Base-by-base conservation (phyloP, 768 basidiomycete species). In the Pseudohyphozyma bogoriensis region DNA sequence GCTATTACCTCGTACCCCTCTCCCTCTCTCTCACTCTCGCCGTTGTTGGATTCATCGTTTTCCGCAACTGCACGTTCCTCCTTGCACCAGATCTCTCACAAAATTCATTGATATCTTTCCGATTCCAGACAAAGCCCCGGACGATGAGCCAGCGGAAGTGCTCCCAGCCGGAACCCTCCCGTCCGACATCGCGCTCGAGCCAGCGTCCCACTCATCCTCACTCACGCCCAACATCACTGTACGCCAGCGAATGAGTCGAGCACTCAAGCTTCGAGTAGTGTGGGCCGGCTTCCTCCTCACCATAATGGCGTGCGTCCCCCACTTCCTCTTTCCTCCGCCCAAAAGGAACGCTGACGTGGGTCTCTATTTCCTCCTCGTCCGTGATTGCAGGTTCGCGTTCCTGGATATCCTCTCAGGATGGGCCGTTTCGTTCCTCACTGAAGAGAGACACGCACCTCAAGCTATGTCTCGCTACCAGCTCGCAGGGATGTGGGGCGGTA, bases 111-210 rank as follows among this genome's bases (percentile, higher is more conserved):
- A 9, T 49, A 9, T 1, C 2, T 13, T 16, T 7, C 9, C n/a
- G n/a, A n/a, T n/a, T n/a, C n/a, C 61, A 66, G 65, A 60, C 53
- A 46, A 46, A 12, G 28, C 51, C 3, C 65, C 65, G 7, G 36
- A 51, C 15, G 65, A 66, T 49, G 65, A 66, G 39, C 20, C n/a
- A 2, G 59, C 58, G 56, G 58, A 60, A 35, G 56, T 49, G n/a
- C 11, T 39, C 40, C 4, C 15, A n/a, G n/a, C n/a, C n/a, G n/a
- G n/a, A n/a, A n/a, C n/a, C 53, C 15, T 35, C 39, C n/a, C n/a
- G 29, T 40, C 59, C 10, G 49, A 6, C 33, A 33, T 32, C 49
- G 24, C 5, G 18, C 31, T 15, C 32, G 42, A 28, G 13, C n/a
- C n/a, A n/a, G n/a, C n/a, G 63, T 56, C 50, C 52, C 58, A 29